Percentiles rank a stretch among this genome's conserved stretches.
Evolutionary conservation across 1,284 basidiomycete genomes (phyloP).

Genomic region (Malassezia vespertilionis): DNA sequence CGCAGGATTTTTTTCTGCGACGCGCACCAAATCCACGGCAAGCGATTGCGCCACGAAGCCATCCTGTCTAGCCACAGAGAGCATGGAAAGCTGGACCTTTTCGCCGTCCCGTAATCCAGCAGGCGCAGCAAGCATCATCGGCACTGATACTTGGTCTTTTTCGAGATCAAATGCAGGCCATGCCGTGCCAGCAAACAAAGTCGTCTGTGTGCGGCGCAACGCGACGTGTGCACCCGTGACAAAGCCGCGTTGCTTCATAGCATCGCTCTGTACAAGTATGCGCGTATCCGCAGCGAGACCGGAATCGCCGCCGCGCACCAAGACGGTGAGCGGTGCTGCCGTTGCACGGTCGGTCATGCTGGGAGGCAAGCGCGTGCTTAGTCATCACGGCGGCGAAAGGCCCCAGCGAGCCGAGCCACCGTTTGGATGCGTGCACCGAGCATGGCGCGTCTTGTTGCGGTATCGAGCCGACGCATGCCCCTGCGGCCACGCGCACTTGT

Average conservation of each 20-base stretch:
- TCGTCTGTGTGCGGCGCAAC: constrained; percentile 40
- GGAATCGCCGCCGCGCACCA: constrained; percentile 1
- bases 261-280: constrained; percentile 58
- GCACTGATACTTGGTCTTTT: constrained; percentile 15
- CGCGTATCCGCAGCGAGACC: constrained; percentile 47
- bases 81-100: not conserved
- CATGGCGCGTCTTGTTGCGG: no score
- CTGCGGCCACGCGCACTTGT: no score
- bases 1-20: no score
- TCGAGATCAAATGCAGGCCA: constrained; percentile 39
- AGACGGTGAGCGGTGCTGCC: not conserved
- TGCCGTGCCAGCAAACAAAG: constrained; percentile 29
- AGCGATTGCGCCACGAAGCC: not conserved
- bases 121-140: not conserved
- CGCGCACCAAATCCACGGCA: not conserved
- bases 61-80: not conserved
- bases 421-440: no score
- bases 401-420: no score
- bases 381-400: no score
- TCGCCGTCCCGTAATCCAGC: not conserved
- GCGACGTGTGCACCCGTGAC: constrained; percentile 62
- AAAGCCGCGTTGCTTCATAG: constrained; percentile 57
- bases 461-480: no score
- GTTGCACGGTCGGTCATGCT: no score
- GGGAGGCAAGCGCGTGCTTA: no score